Evolutionary conservation across 331 rosid species (phyloP).

Genomic region (Rosa hybrid): DNA sequence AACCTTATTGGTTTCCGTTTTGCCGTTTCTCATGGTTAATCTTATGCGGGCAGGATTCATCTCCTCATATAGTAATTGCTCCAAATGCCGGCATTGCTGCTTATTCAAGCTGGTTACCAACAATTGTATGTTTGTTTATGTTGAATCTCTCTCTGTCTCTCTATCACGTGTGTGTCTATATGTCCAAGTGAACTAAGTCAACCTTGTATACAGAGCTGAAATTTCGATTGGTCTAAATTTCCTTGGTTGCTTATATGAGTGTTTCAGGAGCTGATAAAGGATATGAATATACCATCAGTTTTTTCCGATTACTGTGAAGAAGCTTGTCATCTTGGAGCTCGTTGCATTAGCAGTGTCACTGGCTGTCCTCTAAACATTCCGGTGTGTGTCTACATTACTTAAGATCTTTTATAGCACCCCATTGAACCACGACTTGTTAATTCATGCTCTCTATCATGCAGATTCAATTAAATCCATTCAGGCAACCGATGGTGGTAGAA

Average conservation of each 20-base stretch:
- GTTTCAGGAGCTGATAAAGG: conserved; percentile 61
- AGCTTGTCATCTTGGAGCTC: conserved; percentile 89
- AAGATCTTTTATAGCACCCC: not conserved
- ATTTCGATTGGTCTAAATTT: not conserved
- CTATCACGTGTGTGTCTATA: not conserved
- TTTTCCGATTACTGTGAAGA: conserved; percentile 93
- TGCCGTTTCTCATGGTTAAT: conserved; percentile 2
- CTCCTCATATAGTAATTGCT: conserved; percentile 73
- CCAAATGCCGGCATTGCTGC: conserved; percentile 93
- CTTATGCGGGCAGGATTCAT: conserved; percentile 46
- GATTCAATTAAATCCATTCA: conserved; percentile 91
- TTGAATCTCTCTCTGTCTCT: not conserved
- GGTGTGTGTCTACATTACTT: conserved; percentile 44
- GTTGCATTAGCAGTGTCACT: conserved; percentile 58
- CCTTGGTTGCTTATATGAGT: conserved; percentile 7
- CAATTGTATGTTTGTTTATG: conserved; percentile 53
- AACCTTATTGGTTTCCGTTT: conserved; percentile 3
- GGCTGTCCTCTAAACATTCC: conserved; percentile 54
- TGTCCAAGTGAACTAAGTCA: not conserved
- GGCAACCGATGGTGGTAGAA: conserved; percentile 80
- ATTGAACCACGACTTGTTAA: not conserved
- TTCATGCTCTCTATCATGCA: conserved; percentile 33
- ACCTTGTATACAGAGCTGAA: not conserved
- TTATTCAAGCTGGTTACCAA: conserved; percentile 86
- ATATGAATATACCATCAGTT: conserved; percentile 60